Evolutionary conservation across 208 protist genomes (phyloP), one percentile per base, ranked within the genome.

Genomic region (Crithidia sp.): DNA sequence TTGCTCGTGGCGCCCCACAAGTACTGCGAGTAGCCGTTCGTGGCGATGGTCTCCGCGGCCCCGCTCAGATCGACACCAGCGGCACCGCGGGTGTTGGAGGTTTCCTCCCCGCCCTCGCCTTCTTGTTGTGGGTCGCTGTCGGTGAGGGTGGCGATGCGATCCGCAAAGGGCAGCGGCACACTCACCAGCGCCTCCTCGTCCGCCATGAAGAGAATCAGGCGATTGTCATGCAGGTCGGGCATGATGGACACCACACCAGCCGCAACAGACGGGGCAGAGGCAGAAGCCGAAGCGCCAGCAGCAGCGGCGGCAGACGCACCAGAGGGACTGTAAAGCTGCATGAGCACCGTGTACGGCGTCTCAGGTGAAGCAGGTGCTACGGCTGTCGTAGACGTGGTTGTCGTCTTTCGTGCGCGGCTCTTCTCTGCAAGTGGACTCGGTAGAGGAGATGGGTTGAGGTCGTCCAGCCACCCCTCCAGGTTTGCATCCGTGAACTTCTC

Each of bases 401-500:
- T 2, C 28, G 28, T 28, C 28, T 28, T 28, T 28, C 28, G 28
- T 28, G 28, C 28, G 28, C 28, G 28, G 28, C 28, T 28, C 28
- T 28, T 28, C 28, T 28, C 28, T 28, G 28, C 28, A 1, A 28
- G 36, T 10, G 71, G 28, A 13, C 40, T 56, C 0, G 52, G 28
- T 12, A 40, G 36, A 14, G 36, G 37, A 19, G 74, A 64, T 6
- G 56, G 45, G 52, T 80, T 65, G 52, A 86, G 55, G 16, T 82
- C 81, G 43, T 87, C 81, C 45, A 91, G 74, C 86, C 86, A 91
- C 7, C 60, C 72, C 41, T 86, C 74, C 64, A 89, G 47, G 49
- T 63, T 54, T 3, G 63, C 41, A 13, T 65, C 66, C 44, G 53
- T 71, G 57, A 68, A 72, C 4, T 7, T 54, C 17, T 50, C 68